Base-by-base conservation (phyloP, 2,329 filamentous ascomycete species). In the Escovopsis sp. region DNA sequence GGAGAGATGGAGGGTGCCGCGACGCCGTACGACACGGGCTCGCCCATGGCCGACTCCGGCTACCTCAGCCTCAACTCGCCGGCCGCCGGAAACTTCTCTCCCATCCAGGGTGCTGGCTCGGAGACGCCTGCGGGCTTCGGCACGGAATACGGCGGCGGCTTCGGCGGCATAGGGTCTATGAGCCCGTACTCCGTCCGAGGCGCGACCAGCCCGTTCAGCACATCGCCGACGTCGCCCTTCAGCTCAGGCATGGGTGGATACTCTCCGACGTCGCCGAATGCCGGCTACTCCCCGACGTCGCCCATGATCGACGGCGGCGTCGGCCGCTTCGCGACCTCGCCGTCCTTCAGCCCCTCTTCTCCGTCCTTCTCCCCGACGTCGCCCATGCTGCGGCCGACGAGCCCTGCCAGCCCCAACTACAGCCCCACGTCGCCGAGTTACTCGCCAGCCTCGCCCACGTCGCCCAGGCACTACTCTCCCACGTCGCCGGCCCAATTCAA, bases 21-120 rank as follows among this genome's bases (percentile, higher is more conserved):
- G 29, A 98, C 90, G 8, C 92, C 92, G 1, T 98, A 98, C 58
- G 90, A 96, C 53, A 80, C 77, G 17, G 80, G 81, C 30, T 88
- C 82, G 34, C 83, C 83, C 4, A 78, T 87, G 59, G 71, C 69
- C 7, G 79, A 86, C 48, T 75, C 72, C 27, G 79, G 79, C 34
- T 76, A 74, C 47, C 57, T 75, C 48, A 71, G 70, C 44, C 63
- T 77, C 45, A 70, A 65, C 43, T 76, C 74, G n/a, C 72, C 76
- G 44, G 72, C 62, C 41, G 66, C 64, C 48, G 72, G 65, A 52
- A 71, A 72, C 55, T 81, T 81, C 68, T 90, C 83, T 25, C 83
- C 83, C 34, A 85, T 90, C 50, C 76, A 82, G 45, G 70, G 70
- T 42, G 68, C 73, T 35, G 80, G 79, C 19, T 88, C 86, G 37